phyloP scores from a whole-genome alignment of 2,329 filamentous ascomycete genomes.

The Apiospora saccharicola region DNA sequence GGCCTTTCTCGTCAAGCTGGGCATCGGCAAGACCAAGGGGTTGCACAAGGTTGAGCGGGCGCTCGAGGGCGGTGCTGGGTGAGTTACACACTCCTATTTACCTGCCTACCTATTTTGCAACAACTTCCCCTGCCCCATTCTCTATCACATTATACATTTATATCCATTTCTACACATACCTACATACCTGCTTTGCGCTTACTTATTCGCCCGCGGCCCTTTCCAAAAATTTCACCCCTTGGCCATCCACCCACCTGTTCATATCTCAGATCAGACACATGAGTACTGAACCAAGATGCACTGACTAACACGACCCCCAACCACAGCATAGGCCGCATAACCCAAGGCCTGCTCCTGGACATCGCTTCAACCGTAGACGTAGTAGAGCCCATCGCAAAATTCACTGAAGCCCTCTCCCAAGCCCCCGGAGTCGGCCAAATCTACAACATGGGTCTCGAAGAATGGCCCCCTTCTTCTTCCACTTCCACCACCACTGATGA shows the following conservation, averaged over 20 bases:
- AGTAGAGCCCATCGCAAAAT: constrained; percentile 85
- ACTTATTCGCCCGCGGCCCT: background rate
- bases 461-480: constrained; percentile 61
- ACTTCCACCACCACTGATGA: constrained; percentile 49
- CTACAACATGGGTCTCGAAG: constrained; percentile 76
- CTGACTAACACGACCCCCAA: constrained; percentile 17
- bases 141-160: background rate
- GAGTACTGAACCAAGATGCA: background rate
- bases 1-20: constrained; percentile 75
- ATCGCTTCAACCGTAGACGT: constrained; percentile 79
- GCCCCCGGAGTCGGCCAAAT: constrained; percentile 68
- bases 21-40: constrained; percentile 49
- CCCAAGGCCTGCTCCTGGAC: constrained; percentile 74
- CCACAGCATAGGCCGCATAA: constrained; percentile 80
- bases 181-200: background rate
- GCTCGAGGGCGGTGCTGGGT: constrained; percentile 53
- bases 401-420: constrained; percentile 69
- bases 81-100: constrained; percentile 31
- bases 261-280: background rate
- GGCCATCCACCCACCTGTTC: background rate
- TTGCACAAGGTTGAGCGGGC: constrained; percentile 39
- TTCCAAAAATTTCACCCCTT: background rate
- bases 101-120: no score
- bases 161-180: background rate
- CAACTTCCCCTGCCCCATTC: background rate